Base-by-base conservation (phyloP, 2,329 filamentous ascomycete genomes). In the Hirsutella thompsonii region DNA sequence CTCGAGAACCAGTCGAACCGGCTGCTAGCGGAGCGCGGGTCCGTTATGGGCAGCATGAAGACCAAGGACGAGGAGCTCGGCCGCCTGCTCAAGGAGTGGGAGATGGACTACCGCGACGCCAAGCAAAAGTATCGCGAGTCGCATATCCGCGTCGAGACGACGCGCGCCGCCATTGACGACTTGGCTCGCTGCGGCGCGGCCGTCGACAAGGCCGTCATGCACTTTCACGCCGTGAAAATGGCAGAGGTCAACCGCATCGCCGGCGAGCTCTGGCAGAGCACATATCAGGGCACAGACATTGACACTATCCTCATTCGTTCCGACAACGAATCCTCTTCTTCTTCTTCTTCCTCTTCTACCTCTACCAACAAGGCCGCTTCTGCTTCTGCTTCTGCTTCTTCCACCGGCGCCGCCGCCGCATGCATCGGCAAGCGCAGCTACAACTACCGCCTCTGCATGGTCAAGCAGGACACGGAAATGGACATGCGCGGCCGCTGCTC, bases 401-500 rank as follows among this genome's bases (percentile, higher is more conserved):
- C n/a, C n/a, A n/a, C n/a, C n/a, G n/a, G n/a, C n/a, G n/a, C n/a
- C n/a, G n/a, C n/a, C n/a, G n/a, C n/a, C n/a, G n/a, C n/a, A 37
- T 70, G 70, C 33, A 62, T 77, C 42, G 81, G 77, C 40, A 88
- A 86, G 54, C 80, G 86, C 53, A 84, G 72, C 46, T 96, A 96
- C 72, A 96, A 98, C 64, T 98, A 98, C 68, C 85, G 92, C 37
- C 82, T 98, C 5, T 89, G 86, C 62, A 98, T 98, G 92, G 79
- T 94, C 51, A 98, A 98, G 67, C 83, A 90, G 57, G 88, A 93
- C 55, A 86, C 84, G 1, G 92, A 98, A 62, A 94, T 98, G 88
- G 92, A 98, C 65, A 98, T 98, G 92, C 86, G 92, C 47, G 93
- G 92, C 1, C 85, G 92, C 42, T 98, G 92, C 70, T 93, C 85